Evolutionary conservation across 2,329 filamentous ascomycete species (phyloP), one percentile per base, ranked within the genome.

Genomic region (Trichoderma koningii): DNA sequence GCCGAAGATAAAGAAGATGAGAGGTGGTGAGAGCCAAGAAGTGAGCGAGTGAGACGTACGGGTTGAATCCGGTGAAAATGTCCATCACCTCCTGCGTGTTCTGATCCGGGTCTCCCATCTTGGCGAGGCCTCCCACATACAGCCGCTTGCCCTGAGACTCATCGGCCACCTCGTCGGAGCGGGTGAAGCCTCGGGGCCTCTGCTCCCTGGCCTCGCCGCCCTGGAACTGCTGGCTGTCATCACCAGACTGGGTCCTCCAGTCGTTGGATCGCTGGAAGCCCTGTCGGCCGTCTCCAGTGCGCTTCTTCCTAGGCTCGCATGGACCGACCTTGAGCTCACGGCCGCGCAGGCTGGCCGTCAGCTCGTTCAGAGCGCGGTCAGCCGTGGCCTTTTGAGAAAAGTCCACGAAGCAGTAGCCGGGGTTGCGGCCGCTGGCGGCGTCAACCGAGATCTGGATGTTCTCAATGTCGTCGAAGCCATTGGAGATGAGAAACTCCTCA

Each of bases 331-430:
- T 89, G 61, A 91, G 76, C 0, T 82, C 78, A 7, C 89, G 82
- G 28, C 84, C 84, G 15, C 84, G 80, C 38, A 91, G 77, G 14
- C 80, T 76, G 21, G 78, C 79, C 19, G 83, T 83, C 63, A 91
- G 77, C 14, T 81, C 78, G n/a, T 75, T 71, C 73, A 91, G 85
- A 74, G 69, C 70, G 1, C 68, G 66, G 5, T 84, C 79, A 3
- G 88, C 88, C 34, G 85, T 79, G 30, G 85, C 84, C 52, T 81
- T 80, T 53, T 80, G 81, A 52, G 76, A 75, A 65, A 92, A 85
- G 71, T 92, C 89, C 52, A 91, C 85, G 70, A 92, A 92, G 77
- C 89, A 92, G 77, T 91, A 91, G 44, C 87, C 89, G 0, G 88
- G 88, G 73, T 91, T 92, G 51, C 88, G 81, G 47, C 83, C 85